Evolutionary conservation across 345 rosid genomes (phyloP).

Genomic region (Luvunga scandens): DNA sequence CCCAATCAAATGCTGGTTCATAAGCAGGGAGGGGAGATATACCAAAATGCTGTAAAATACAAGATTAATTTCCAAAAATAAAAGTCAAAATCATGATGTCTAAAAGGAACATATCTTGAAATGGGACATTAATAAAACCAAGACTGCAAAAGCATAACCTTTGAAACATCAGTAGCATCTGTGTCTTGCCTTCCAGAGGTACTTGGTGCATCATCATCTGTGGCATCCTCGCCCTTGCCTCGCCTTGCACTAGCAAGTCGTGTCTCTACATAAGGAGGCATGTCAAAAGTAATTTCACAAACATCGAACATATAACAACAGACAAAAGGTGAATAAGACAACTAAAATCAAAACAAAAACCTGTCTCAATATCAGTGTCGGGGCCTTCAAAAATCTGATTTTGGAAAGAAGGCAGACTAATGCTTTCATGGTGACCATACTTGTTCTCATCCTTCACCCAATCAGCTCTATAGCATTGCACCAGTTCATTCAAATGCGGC

Average conservation of each 20-base stretch:
- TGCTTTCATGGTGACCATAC: conserved; percentile 81
- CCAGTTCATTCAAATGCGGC: conserved; percentile 90
- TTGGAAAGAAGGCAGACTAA: conserved; percentile 59
- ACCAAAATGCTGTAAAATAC: conserved; percentile 74
- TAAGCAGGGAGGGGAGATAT: conserved; percentile 93
- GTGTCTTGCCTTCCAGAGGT: conserved; percentile 75
- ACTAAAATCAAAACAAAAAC: conserved; percentile 28
- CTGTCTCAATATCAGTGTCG: conserved; percentile 93
- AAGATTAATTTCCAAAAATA: conserved; percentile 6
- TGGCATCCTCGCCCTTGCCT: conserved; percentile 52
- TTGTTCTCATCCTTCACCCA: conserved; percentile 94
- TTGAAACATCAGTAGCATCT: conserved; percentile 41
- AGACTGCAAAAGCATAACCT: conserved; percentile 34
- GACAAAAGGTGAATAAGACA: not conserved
- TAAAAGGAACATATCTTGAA: not conserved
- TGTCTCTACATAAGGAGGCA: conserved; percentile 48
- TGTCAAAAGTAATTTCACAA: conserved; percentile 15
- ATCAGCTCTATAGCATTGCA: conserved; percentile 81
- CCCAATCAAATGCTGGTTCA: conserved; percentile 99
- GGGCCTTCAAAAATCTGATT: conserved; percentile 96
- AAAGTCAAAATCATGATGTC: not conserved
- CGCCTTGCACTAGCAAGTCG: conserved; percentile 78
- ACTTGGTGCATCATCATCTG: conserved; percentile 72
- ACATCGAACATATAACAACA: not conserved
- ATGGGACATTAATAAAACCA: not conserved